phyloP scores from a whole-genome alignment of 2,329 filamentous ascomycete species.

The Diaporthe ilicicola region DNA sequence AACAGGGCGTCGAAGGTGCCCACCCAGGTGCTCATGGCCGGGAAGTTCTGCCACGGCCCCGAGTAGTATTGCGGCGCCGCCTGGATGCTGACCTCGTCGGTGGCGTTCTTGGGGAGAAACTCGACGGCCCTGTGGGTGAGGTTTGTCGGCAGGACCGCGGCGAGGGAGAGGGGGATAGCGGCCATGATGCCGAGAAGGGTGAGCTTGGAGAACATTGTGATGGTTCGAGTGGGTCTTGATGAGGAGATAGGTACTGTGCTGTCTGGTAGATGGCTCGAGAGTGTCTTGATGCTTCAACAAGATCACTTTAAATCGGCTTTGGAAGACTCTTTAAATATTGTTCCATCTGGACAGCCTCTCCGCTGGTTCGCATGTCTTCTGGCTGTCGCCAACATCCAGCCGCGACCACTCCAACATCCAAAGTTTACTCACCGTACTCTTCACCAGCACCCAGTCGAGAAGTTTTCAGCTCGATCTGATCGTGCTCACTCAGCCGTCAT shows the following conservation, averaged over 20 bases:
- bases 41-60: constrained; percentile 40
- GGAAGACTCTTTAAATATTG: neutral
- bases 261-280: neutral
- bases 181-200: constrained; percentile 2
- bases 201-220: constrained; percentile 9
- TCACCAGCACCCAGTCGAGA: neutral
- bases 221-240: neutral
- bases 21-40: constrained; percentile 43
- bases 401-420: neutral
- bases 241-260: neutral
- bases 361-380: neutral
- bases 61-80: constrained; percentile 1
- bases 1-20: constrained; percentile 38
- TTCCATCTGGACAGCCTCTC: neutral
- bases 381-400: neutral
- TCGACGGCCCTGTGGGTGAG: neutral
- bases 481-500: neutral
- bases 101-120: constrained; percentile 1
- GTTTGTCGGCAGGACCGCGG: neutral
- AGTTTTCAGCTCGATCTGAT: neutral
- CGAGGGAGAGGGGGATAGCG: neutral
- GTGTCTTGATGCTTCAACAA: neutral
- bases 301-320: neutral
- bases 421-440: neutral
- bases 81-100: neutral